phyloP scores from a whole-genome alignment of 163 green algal species.

The Scenedesmus sp. region DNA sequence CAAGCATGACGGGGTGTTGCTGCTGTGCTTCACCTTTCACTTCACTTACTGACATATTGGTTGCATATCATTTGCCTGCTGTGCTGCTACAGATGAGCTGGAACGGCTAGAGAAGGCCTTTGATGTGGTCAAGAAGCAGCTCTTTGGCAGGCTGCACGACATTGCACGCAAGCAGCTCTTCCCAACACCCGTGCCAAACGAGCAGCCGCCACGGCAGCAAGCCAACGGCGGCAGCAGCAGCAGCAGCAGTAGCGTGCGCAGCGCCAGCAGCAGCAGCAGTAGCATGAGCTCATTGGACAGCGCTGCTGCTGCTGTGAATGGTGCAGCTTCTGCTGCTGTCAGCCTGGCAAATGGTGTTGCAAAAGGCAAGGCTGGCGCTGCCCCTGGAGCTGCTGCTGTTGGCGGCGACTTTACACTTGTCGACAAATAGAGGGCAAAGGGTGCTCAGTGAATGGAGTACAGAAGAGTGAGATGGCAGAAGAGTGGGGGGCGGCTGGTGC shows the following conservation, averaged over 20 bases:
- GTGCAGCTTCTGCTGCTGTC: background rate
- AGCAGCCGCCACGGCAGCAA: background rate
- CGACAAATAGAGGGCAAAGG: background rate
- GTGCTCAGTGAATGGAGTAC: background rate
- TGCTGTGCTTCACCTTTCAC: too few relatives aligned
- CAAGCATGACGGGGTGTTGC: too few relatives aligned
- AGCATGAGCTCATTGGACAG: background rate
- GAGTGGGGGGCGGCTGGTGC: background rate
- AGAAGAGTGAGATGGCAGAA: background rate
- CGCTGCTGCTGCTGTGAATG: background rate
- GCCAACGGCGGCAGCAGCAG: background rate
- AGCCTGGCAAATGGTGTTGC: background rate
- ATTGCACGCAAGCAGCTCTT: conserved; percentile 76
- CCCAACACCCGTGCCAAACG: background rate
- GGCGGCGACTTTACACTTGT: background rate
- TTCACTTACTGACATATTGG: too few relatives aligned
- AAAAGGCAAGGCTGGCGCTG: background rate
- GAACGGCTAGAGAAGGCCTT: conserved; percentile 80
- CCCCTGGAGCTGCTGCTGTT: background rate
- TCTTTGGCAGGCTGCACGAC: conserved; percentile 92
- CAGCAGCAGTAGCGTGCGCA: background rate
- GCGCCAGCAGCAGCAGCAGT: conserved; percentile 7
- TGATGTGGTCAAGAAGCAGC: conserved; percentile 90
- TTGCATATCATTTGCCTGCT: too few relatives aligned
- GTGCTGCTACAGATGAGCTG: conserved; percentile 59